Evolutionary conservation across 495 filamentous ascomycete species (phyloP), one percentile per base, ranked within the genome.

Genomic region (Trichocladium uniseriatum): DNA sequence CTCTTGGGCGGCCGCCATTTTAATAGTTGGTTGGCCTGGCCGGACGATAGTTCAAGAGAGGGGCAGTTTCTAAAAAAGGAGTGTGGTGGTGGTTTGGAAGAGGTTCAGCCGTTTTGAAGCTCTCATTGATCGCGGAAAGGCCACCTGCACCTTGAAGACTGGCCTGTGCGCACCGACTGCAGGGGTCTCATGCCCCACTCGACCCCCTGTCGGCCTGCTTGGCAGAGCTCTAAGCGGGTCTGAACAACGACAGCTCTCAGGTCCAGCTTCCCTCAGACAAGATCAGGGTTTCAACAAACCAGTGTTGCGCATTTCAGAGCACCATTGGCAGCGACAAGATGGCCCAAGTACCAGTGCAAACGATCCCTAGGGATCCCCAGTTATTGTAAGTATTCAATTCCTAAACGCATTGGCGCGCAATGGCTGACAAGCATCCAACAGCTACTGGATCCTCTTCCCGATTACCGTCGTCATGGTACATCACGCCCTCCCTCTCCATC

Each of bases 341-440:
- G 94, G 85, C 87, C 52, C 85, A 89, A 74, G 76, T 86, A 55
- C 76, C 84, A 52, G 79, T 84, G 54, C 92, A 98, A 74, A 89
- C 89, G 70, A 96, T 98, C 82, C 86, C 92, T 73, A 72, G 92
- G 78, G 92, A 98, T 89, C 94, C 92, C 57, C 91, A 95, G 66
- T 78, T 98, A 52, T 95, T 97, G 92, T 96, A 78, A 59, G 45
- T 40, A 18, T n/a, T 39, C 22, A 11, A 10, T 15, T 28, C 16
- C 13, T 22, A 14, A 8, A 11, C 9, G 19, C 9, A 28, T 6
- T 2, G 13, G 16, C 5, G 13, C 15, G 20, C 40, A 38, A 51
- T 46, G 22, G 24, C 47, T 49, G 38, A 43, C 48, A 20, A 29
- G 28, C 36, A 18, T 20, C 32, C 13, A 13, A 45, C 48, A 96